Evolutionary conservation across 192 early-diverging fungal species (phyloP).

Genomic region (Gigaspora rosea): DNA sequence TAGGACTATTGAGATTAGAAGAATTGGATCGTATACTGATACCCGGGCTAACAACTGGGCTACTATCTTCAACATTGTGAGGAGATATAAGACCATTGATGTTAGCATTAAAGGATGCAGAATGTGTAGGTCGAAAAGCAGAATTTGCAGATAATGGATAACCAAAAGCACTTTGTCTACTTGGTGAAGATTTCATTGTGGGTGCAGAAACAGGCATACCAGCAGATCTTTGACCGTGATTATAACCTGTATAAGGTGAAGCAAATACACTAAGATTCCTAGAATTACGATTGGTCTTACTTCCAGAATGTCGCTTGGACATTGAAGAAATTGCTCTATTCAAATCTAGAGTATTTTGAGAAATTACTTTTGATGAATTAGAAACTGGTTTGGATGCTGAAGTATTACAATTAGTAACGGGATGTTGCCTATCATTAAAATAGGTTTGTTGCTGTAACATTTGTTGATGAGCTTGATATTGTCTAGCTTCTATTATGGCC

Average conservation of each 20-base stretch:
- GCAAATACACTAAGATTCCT: slow-evolving; percentile 32
- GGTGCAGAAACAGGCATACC: slow-evolving; percentile 13
- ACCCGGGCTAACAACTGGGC: not conserved
- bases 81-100: slow-evolving; percentile 31
- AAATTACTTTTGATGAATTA: not conserved
- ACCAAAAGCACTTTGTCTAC: not conserved
- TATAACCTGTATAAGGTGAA: slow-evolving; percentile 18
- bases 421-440: slow-evolving; percentile 18
- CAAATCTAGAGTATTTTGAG: not conserved
- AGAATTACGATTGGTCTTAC: slow-evolving; percentile 21
- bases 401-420: not conserved
- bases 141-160: slow-evolving; percentile 25
- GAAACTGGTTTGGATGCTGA: not conserved
- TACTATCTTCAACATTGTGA: slow-evolving; percentile 12
- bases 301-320: slow-evolving; percentile 6
- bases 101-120: slow-evolving; percentile 29
- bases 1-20: not conserved
- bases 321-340: not conserved
- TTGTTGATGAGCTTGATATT: slow-evolving; percentile 38
- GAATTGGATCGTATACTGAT: not conserved
- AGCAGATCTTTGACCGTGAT: not conserved
- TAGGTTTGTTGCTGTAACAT: slow-evolving; percentile 29
- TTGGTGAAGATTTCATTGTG: not conserved
- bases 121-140: slow-evolving; percentile 20
- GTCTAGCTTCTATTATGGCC: slow-evolving; percentile 61